phyloP scores from a whole-genome alignment of 2,329 filamentous ascomycete genomes.

The Onygenales sp. region DNA sequence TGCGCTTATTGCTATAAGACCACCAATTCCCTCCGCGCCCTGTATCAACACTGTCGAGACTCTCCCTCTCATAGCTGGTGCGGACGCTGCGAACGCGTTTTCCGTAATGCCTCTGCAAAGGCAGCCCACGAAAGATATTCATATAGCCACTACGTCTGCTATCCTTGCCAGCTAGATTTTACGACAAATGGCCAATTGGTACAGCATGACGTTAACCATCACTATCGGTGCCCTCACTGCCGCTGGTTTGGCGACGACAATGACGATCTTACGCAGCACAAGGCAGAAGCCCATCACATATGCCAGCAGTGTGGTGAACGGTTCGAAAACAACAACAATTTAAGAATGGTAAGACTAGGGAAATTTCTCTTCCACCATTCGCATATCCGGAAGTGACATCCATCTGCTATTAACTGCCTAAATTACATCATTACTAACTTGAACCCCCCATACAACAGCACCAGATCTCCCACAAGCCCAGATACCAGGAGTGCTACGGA shows the following conservation, averaged over 20 bases:
- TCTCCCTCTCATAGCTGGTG: conserved; percentile 6
- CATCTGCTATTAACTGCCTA: not conserved
- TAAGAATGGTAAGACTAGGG: conserved; percentile 9
- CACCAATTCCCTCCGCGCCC: not conserved
- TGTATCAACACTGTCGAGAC: conserved; percentile 4
- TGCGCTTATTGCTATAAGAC: conserved; percentile 6
- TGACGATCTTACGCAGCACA: conserved; percentile 9
- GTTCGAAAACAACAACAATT: conserved; percentile 12
- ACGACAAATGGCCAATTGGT: not conserved
- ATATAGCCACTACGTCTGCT: conserved; percentile 6
- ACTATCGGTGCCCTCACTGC: conserved; percentile 7
- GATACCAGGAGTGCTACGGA: conserved; percentile 11
- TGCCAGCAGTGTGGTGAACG: conserved; percentile 8
- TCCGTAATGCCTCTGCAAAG: not conserved
- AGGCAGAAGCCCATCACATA: conserved; percentile 7
- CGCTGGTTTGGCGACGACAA: conserved; percentile 5
- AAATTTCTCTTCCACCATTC: not conserved
- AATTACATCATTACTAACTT: not conserved
- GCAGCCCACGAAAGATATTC: conserved; percentile 3
- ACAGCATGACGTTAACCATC: not conserved
- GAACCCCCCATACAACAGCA: conserved; percentile 9
- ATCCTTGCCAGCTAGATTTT: conserved; percentile 7
- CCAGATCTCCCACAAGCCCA: conserved; percentile 11
- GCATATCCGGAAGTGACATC: not conserved
- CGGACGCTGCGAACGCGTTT: conserved; percentile 2